Conservation (phyloP, 192 early-diverging fungal species). For the Borealophlyctis nickersoniae region DNA sequence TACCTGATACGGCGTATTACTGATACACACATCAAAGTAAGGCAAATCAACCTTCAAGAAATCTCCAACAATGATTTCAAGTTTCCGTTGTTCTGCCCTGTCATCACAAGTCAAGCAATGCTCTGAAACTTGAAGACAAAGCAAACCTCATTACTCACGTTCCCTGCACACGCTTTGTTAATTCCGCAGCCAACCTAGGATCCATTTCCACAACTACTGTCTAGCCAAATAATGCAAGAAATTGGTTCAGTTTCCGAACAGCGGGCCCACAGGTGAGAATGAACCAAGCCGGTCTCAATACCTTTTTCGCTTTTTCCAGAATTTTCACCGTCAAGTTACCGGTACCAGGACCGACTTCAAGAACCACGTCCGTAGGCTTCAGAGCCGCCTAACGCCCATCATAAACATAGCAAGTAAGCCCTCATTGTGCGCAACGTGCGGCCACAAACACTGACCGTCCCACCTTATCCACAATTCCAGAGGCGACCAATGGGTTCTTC, state of each 20-base stretch:
- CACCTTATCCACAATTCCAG: conserved; percentile 98
- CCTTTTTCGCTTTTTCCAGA: conserved; percentile 87
- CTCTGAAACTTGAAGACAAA: neutral
- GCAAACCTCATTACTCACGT: too few relatives aligned
- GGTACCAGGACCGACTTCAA: conserved; percentile 97
- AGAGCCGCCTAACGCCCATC: conserved; percentile 31
- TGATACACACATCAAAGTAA: conserved; percentile 97
- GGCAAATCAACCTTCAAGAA: conserved; percentile 96
- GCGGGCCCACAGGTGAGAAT: too few relatives aligned
- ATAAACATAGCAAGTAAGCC: neutral
- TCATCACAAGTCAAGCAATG: neutral
- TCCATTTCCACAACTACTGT: conserved; percentile 91
- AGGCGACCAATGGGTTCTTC: conserved; percentile 95
- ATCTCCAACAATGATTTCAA: conserved; percentile 96
- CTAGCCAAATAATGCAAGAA: too few relatives aligned
- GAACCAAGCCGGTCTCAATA: conserved; percentile 26
- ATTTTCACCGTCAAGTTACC: conserved; percentile 97
- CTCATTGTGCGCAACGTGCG: neutral
- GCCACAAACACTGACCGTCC: conserved; percentile 21
- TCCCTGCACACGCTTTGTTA: conserved; percentile 95
- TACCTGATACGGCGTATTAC: conserved; percentile 98
- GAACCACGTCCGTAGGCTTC: conserved; percentile 47
- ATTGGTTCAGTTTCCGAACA: too few relatives aligned
- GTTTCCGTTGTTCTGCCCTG: conserved; percentile 66
- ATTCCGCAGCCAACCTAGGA: conserved; percentile 92